Base-by-base conservation (phyloP, 2,329 filamentous ascomycete genomes). In the Claviceps sp. region DNA sequence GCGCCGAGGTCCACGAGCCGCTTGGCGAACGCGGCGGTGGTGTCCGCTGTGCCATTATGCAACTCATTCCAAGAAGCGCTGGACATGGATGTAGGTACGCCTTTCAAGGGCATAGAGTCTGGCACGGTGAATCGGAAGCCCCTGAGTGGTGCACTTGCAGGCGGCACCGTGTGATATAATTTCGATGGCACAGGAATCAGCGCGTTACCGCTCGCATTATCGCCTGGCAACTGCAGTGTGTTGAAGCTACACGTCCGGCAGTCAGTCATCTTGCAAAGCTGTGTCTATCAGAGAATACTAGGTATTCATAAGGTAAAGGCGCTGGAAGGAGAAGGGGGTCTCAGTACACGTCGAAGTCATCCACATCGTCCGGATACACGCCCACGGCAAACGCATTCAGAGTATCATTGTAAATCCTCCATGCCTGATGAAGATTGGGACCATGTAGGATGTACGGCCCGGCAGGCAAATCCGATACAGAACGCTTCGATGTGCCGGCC, bases 1-100 rank as follows among this genome's bases (percentile, higher is more conserved):
- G 78, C 82, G 0, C 84, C 83, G 2, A 77, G 72, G 50, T 81
- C 73, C 3, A 85, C 70, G 1, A 87, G 63, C 2, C 70, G 68
- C 49, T 80, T 74, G 0, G 81, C 71, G 1, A 75, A 68, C 0
- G 72, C 60, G 0, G 76, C 74, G 1, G 76, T 81, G 2, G 58
- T 60, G 2, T 64, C 70, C 4, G 61, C 61, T 0, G 70, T 66
- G 2, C 70, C 59, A 1, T 69, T 66, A 51, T 80, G 76, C 2
- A 84, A 63, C 38, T 73, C 65, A 22, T 73, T 73, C 70, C 76
- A 85, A 1, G 80, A 75, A 37, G 76, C 68, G 51, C 80, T 83
- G 0, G 81, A 82, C 37, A 76, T 69, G 1, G 71, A 71, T 0
- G 77, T 82, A 13, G 71, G 70, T 0, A 82, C 62, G 1, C 82